Evolutionary conservation across 2,329 filamentous ascomycete genomes (phyloP).

Genomic region (Botrytis sinoallii): DNA sequence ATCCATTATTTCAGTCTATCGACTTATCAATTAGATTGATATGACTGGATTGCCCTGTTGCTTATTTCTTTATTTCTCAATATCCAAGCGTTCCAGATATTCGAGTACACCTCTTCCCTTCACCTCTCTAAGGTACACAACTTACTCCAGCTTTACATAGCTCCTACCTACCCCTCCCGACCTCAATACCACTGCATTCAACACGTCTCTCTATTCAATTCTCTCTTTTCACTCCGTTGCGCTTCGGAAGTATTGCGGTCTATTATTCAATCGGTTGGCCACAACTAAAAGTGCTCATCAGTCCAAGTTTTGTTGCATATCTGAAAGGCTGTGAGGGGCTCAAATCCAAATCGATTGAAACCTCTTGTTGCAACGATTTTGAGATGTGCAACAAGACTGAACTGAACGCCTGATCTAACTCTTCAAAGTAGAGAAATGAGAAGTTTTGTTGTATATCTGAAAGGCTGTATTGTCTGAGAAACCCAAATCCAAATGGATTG

Average conservation of each 20-base stretch:
- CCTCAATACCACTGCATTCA: background rate
- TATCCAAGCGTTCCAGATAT: background rate
- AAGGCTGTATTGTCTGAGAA: background rate
- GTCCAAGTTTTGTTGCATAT: background rate
- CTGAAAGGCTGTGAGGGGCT: background rate
- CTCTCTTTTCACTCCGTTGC: background rate
- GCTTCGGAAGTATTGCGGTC: background rate
- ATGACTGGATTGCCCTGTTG: background rate
- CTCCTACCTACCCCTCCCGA: background rate
- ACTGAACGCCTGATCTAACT: too few relatives aligned
- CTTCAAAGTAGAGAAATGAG: too few relatives aligned
- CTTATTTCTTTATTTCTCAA: background rate
- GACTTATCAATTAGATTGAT: background rate
- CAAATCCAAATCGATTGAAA: background rate
- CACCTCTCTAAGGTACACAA: background rate
- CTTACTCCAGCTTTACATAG: background rate
- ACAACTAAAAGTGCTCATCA: background rate
- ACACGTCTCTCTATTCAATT: background rate
- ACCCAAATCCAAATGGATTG: too few relatives aligned
- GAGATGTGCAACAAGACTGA: background rate
- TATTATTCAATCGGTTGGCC: accelerated
- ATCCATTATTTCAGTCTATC: background rate
- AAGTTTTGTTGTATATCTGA: background rate
- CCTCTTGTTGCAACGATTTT: background rate
- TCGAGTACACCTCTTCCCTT: background rate